Evolutionary conservation across 805 yeast species (phyloP), one percentile per base, ranked within the genome.

Genomic region (Candida stauntonica): DNA sequence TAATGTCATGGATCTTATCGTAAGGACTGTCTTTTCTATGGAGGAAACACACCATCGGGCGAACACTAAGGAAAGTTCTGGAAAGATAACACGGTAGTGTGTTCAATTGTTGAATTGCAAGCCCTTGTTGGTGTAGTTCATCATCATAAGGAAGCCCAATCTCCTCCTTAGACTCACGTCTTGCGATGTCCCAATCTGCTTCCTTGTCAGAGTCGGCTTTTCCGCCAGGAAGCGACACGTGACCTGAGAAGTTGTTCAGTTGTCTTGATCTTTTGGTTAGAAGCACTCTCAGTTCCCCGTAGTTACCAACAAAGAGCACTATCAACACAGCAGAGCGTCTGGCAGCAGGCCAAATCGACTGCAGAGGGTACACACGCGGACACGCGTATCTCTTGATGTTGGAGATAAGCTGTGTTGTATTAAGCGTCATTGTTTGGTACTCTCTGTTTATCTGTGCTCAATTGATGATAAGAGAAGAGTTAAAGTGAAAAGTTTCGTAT

Each of bases 161-260:
- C 57, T 89, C 98, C 56, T 89, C 98, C 39, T 71, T 73, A 45
- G 88, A 78, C 59, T 89, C 98, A 23, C 98, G 66, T 42, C 94
- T 67, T 0, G 96, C 82, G 28, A 82, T 81, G 31, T 73, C 72
- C 70, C 82, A 80, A 41, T 84, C 86, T 12, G 72, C 60, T 50
- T 86, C 87, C 15, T 73, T 65, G 0, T 72, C 77, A 29, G 49
- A 55, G 58, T 89, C 97, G 5, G 95, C 88, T 54, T 82, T 86
- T 7, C 97, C 98, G 3, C 98, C 98, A 4, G 98, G 98, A 7
- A 89, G 67, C 2, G 96, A 86, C 5, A 85, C 84, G 58, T 89
- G 96, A 5, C 97, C 96, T 0, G 93, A 83, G 62, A 88, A 89
- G 37, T 75, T 75, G 34, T 78, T 67, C 50, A 91, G 66, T 26